Conservation (phyloP, 2,329 filamentous ascomycete species). For the Epichloe brachyelytri region DNA sequence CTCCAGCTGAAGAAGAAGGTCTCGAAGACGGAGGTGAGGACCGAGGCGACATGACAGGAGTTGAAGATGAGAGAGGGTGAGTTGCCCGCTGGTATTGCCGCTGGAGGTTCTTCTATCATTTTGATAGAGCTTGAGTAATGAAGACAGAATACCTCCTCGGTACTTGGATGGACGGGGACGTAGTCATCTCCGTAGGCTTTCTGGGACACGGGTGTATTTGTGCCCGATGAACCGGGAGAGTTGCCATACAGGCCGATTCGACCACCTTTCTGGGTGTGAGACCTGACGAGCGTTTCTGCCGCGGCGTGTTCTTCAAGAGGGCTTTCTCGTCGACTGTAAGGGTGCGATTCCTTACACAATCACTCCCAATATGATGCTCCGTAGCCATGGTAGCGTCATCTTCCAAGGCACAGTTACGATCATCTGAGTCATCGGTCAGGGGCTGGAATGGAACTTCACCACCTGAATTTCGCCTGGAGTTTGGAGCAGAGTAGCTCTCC, state of each 20-base stretch:
- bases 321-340: conserved; percentile 13
- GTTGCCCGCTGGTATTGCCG: conserved; percentile 25
- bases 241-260: conserved; percentile 19
- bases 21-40: conserved; percentile 28
- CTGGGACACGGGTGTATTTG: conserved; percentile 26
- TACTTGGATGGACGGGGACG: conserved; percentile 53
- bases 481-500: conserved; percentile 24
- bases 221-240: conserved; percentile 19
- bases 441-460: conserved; percentile 20
- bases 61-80: conserved; percentile 26
- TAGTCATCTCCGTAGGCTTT: conserved; percentile 42
- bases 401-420: conserved; percentile 8
- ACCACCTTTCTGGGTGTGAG: conserved; percentile 19
- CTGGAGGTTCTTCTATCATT: conserved; percentile 26
- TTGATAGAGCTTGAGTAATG: conserved; percentile 57
- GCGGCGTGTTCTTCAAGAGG: conserved; percentile 11
- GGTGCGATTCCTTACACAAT: conserved; percentile 12
- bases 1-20: conserved; percentile 24
- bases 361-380: neutral
- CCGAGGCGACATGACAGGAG: conserved; percentile 28
- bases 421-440: conserved; percentile 19
- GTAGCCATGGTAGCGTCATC: conserved; percentile 10
- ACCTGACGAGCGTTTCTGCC: conserved; percentile 24
- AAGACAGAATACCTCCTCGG: conserved; percentile 59
- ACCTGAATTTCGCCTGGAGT: conserved; percentile 24